Percentiles rank a stretch among this genome's conserved stretches.
These are phyloP conservation scores for Backusella psychrophila DNA, from an alignment of 192 early-diverging fungal genomes.

Conservation along the genomic window DNA sequence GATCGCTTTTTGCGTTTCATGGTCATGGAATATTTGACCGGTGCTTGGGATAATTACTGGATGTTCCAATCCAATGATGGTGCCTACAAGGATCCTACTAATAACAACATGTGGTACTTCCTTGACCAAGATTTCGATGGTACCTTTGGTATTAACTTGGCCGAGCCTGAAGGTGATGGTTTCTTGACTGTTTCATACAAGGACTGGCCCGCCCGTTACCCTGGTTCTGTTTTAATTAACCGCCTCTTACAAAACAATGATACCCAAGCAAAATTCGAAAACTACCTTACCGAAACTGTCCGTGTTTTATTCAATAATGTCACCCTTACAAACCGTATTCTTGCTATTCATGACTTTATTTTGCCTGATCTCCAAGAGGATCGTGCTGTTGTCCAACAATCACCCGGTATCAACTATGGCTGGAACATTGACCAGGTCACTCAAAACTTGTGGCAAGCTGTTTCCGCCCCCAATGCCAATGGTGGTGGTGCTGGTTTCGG, in stretches of 20 bases:
- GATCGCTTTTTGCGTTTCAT: slow-evolving; percentile 47
- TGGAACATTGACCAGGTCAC: slow-evolving; percentile 38
- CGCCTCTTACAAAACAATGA: slow-evolving; percentile 41
- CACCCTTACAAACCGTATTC: slow-evolving; percentile 43
- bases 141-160: slow-evolving; percentile 49
- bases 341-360: slow-evolving; percentile 43
- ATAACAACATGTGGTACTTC: slow-evolving; percentile 42
- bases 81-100: slow-evolving; percentile 42
- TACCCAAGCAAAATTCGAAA: slow-evolving; percentile 34
- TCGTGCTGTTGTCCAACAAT: slow-evolving; percentile 39
- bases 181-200: slow-evolving; percentile 38
- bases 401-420: slow-evolving; percentile 45
- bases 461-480: slow-evolving; percentile 8
- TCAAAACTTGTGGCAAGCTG: slow-evolving; percentile 35
- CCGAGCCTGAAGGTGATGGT: neutral
- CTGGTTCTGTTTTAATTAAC: slow-evolving; percentile 44
- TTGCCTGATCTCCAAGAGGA: slow-evolving; percentile 47
- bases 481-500: slow-evolving; percentile 41
- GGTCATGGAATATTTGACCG: slow-evolving; percentile 48
- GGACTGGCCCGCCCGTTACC: slow-evolving; percentile 31
- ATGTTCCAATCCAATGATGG: slow-evolving; percentile 42
- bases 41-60: slow-evolving; percentile 52
- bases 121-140: slow-evolving; percentile 49
- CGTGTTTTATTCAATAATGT: slow-evolving; percentile 47
- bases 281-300: slow-evolving; percentile 43